Conservation (phyloP, 805 yeast genomes). For the Myxozyma melibiosi region DNA sequence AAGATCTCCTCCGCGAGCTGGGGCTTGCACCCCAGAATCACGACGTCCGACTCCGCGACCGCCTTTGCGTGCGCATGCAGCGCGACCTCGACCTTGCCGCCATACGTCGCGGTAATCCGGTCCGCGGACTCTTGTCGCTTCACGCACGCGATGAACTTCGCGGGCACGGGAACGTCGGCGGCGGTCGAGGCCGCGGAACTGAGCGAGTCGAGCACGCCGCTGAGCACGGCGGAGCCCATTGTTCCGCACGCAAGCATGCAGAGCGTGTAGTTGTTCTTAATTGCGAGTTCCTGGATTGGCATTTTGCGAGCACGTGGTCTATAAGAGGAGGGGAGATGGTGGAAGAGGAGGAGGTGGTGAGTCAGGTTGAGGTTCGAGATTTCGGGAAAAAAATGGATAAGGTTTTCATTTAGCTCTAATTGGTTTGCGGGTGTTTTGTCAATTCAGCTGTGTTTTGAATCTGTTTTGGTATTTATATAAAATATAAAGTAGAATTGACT, state of each 20-base stretch:
- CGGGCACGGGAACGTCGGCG: slow-evolving; percentile 57
- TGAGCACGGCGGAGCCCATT: slow-evolving; percentile 90
- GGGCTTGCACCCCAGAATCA: slow-evolving; percentile 89
- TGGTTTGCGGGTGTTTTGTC: neutral
- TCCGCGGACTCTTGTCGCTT: slow-evolving; percentile 53
- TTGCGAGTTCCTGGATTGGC: neutral
- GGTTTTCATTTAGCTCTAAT: slow-evolving; percentile 1
- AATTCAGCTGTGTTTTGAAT: neutral
- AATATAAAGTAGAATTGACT: no score
- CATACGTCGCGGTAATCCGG: slow-evolving; percentile 54
- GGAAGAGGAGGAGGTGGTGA: no score
- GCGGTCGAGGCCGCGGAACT: slow-evolving; percentile 10
- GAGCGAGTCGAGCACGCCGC: slow-evolving; percentile 65
- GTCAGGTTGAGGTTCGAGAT: neutral
- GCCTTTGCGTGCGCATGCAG: slow-evolving; percentile 56
- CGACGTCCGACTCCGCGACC: slow-evolving; percentile 63
- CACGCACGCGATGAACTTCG: slow-evolving; percentile 77
- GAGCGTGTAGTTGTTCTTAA: slow-evolving; percentile 39
- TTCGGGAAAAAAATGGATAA: neutral
- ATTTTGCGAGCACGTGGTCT: no score
- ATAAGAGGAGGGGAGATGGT: no score
- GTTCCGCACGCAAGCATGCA: slow-evolving; percentile 91
- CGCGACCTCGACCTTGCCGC: slow-evolving; percentile 55
- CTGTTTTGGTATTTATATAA: no score
- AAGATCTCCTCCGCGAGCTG: no score